Base-by-base conservation (phyloP, 768 basidiomycete genomes). In the Fistulinella prunicolor region DNA sequence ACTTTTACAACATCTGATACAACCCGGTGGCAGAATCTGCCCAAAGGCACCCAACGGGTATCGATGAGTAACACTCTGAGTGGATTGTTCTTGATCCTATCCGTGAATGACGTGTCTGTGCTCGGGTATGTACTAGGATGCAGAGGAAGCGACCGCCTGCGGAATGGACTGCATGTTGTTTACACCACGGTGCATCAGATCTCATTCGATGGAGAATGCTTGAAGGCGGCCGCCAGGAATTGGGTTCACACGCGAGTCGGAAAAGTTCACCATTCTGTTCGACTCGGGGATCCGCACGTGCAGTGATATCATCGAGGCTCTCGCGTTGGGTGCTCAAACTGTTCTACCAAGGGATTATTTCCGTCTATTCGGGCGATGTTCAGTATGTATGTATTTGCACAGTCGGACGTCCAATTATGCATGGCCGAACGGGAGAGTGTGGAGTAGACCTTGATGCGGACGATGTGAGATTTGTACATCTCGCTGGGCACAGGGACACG, bases 291-390 rank as follows among this genome's bases (percentile, higher is more conserved):
- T 94, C 50, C 80, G 92, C 37, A 87, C 84, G 0, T 91, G 89
- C 9, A 79, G 81, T 37, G 93, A 95, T 53, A 79, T 93, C 38
- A 74, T 91, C 66, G 88, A 89, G 65, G 92, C 93, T 0, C 67
- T 94, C 24, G 90, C 90, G 1, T 73, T 94, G 0, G 91, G 93
- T 35, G 92, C 93, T 8, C 85, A 94, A 56, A 89, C 73, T 8
- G 82, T 94, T 16, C 64, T 93, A 28, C 7, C 20, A 20, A 22
- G 38, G 3, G 10, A 7, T 12, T 8, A 2, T 40, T 19, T 29
- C 21, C 23, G 9, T 36, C 6, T 14, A 3, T 9, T 2, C 17
- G 12, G 9, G 3, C 1, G 13, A 24, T 24, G 20, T 44, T 56
- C 34, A 52, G 35, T 17, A 6, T 24, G 13, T 22, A 28, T 28